Conservation (phyloP, 108 stramenopile species). For the Cyclostephanos invisitatus region DNA sequence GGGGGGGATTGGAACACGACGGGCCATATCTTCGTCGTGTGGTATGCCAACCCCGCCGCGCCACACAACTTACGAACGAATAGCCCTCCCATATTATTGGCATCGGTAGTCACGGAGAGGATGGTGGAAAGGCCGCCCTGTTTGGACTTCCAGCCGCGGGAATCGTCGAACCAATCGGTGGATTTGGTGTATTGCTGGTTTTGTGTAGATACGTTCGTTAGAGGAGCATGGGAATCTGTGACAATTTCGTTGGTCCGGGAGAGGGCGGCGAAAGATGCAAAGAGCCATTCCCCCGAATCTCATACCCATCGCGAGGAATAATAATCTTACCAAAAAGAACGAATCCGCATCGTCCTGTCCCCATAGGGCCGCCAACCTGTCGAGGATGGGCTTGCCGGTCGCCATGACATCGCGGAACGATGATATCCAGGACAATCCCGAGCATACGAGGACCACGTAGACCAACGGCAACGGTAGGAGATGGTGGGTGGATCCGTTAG, state of each 20-base stretch:
- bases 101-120: slow-evolving; percentile 72
- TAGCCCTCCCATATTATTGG: slow-evolving; percentile 88
- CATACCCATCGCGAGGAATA: not conserved
- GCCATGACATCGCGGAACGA: slow-evolving; percentile 81
- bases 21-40: slow-evolving; percentile 77
- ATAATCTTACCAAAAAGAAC: slow-evolving; percentile 66
- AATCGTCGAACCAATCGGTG: slow-evolving; percentile 69
- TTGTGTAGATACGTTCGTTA: too few species aligned
- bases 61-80: slow-evolving; percentile 84
- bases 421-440: slow-evolving; percentile 73
- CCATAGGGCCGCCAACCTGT: slow-evolving; percentile 39
- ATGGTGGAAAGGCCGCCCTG: slow-evolving; percentile 84
- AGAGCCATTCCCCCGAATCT: not conserved
- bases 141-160: slow-evolving; percentile 82
- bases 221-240: not conserved
- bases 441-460: slow-evolving; percentile 69
- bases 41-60: slow-evolving; percentile 70
- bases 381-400: slow-evolving; percentile 72
- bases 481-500: slow-evolving; percentile 45
- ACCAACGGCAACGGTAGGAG: slow-evolving; percentile 72
- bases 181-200: slow-evolving; percentile 78
- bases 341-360: slow-evolving; percentile 44
- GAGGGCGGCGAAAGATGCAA: not conserved
- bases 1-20: slow-evolving; percentile 68
- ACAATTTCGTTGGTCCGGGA: not conserved